These are phyloP conservation scores for Tetrahymena elliotti DNA, from an alignment of 73 alveolate species.

Conservation along the genomic window DNA sequence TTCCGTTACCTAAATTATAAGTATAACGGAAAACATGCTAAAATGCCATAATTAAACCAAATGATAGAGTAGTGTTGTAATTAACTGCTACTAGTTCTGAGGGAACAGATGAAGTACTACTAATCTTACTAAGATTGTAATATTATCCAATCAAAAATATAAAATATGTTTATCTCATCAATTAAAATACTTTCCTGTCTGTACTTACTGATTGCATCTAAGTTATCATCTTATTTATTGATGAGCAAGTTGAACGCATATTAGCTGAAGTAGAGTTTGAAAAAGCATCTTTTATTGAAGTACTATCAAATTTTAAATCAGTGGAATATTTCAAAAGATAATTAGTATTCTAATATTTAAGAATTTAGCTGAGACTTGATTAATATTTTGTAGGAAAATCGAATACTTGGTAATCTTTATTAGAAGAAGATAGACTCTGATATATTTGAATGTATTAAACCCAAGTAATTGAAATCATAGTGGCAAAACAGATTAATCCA, in stretches of 20 bases:
- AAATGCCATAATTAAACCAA: background rate
- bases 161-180: background rate
- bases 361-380: background rate
- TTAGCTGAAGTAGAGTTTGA: background rate
- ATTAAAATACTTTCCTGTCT: background rate
- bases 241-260: background rate
- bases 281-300: background rate
- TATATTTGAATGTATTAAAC: background rate
- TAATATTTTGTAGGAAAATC: background rate
- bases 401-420: background rate
- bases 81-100: background rate
- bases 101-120: background rate
- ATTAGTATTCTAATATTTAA: background rate
- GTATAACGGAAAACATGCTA: background rate
- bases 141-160: background rate
- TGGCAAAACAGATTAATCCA: background rate
- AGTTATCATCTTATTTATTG: background rate
- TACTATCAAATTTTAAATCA: background rate
- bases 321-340: background rate
- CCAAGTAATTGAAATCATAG: background rate
- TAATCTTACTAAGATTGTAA: background rate
- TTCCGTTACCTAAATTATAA: background rate
- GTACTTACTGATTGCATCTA: background rate
- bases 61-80: background rate
- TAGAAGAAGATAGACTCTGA: background rate